Conservation (phyloP, 2,329 filamentous ascomycete species). For the Neonectria coccinea region DNA sequence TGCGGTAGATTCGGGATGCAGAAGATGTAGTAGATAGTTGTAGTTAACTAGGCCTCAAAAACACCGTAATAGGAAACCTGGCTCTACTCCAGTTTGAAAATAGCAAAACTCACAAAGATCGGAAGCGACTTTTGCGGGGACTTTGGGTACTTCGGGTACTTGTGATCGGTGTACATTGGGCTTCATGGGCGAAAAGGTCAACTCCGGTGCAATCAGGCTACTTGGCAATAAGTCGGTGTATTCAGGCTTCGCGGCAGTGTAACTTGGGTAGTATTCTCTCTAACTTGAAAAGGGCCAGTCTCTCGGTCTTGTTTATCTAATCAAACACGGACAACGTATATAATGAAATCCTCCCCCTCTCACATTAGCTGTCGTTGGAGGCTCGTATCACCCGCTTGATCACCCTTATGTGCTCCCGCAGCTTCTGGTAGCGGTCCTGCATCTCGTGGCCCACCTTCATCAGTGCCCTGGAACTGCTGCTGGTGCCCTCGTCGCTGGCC, state of each 20-base stretch:
- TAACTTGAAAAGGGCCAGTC: background rate
- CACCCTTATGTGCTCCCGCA: background rate
- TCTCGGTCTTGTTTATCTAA: background rate
- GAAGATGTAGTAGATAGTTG: background rate
- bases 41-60: background rate
- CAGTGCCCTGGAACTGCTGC: background rate
- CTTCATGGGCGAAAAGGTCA: background rate
- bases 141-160: background rate
- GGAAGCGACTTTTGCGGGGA: background rate
- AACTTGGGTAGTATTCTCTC: background rate
- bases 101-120: background rate
- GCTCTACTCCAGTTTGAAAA: background rate
- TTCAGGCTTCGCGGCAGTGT: background rate
- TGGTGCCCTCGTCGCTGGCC: background rate
- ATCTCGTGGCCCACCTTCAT: constrained; percentile 5
- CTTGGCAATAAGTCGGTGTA: background rate
- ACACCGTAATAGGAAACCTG: background rate
- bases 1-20: background rate
- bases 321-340: constrained; percentile 1
- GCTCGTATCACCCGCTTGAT: constrained; percentile 6
- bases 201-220: background rate
- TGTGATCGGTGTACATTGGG: background rate
- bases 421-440: constrained; percentile 2
- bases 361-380: background rate
- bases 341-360: background rate